Evolutionary conservation across 139 green algal species (phyloP).

Genomic region (Micractinium sp.): DNA sequence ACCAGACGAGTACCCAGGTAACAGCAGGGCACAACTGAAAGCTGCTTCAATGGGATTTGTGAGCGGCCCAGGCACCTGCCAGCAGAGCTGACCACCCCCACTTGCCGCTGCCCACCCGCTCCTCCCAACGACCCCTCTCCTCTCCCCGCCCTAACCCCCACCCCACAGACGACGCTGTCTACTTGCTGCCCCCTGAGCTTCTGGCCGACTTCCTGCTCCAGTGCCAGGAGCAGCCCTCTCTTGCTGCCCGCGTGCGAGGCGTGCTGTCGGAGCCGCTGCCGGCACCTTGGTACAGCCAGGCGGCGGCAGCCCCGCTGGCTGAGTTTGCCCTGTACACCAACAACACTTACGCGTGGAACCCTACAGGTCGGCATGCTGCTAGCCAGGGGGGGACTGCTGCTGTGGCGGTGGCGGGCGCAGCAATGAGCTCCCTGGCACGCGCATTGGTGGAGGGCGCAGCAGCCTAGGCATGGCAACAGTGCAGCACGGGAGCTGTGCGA

Average conservation of each 20-base stretch:
- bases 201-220: conserved; percentile 37
- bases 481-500: too few species aligned
- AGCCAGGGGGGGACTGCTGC: too few species aligned
- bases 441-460: too few species aligned
- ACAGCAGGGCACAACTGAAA: too few species aligned
- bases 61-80: background rate
- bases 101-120: background rate
- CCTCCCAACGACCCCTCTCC: too few species aligned
- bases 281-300: conserved; percentile 4
- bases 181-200: conserved; percentile 35
- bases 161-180: conserved; percentile 1
- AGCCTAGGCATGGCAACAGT: too few species aligned
- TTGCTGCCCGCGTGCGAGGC: conserved; percentile 11
- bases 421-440: too few species aligned
- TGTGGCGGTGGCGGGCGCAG: too few species aligned
- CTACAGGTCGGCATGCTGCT: background rate
- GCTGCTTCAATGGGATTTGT: background rate
- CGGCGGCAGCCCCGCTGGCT: conserved; percentile 21
- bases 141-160: too few species aligned
- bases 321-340: conserved; percentile 45
- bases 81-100: background rate
- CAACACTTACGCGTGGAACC: conserved; percentile 56
- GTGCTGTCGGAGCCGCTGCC: conserved; percentile 43
- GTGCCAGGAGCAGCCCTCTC: background rate
- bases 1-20: conserved; percentile 24